phyloP scores from a whole-genome alignment of 306 rosid species.

The Ochetophila trinervis region DNA sequence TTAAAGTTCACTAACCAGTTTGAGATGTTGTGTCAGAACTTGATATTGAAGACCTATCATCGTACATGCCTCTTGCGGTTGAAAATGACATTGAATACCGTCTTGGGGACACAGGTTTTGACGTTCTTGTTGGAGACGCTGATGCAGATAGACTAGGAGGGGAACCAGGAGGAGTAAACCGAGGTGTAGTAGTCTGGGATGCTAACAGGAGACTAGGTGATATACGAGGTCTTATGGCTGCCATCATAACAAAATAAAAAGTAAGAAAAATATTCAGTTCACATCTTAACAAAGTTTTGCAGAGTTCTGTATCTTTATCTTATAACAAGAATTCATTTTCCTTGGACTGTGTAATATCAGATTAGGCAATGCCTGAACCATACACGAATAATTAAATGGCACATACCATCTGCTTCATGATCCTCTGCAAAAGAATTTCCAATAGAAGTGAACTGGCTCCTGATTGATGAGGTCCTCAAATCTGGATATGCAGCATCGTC shows the following conservation, averaged over 20 bases:
- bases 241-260: constrained; percentile 1
- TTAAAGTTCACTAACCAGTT: constrained; percentile 39
- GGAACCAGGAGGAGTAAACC: constrained; percentile 68
- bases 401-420: constrained; percentile 56
- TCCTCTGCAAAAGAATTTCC: constrained; percentile 51
- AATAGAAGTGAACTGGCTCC: constrained; percentile 34
- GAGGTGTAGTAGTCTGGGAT: constrained; percentile 74
- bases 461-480: constrained; percentile 52
- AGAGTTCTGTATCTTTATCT: neutral
- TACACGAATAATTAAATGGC: neutral
- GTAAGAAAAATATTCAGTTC: neutral
- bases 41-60: constrained; percentile 55
- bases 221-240: constrained; percentile 49
- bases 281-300: neutral
- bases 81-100: constrained; percentile 69
- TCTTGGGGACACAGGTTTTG: constrained; percentile 79
- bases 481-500: constrained; percentile 49
- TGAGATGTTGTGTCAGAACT: constrained; percentile 55
- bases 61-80: constrained; percentile 62
- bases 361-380: no score
- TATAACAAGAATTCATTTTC: neutral
- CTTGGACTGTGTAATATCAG: neutral
- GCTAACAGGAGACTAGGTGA: constrained; percentile 58
- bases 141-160: constrained; percentile 73
- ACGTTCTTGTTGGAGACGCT: constrained; percentile 70